Evolutionary conservation across 2,329 filamentous ascomycete genomes (phyloP).

Genomic region (Emergomyces orientalis): DNA sequence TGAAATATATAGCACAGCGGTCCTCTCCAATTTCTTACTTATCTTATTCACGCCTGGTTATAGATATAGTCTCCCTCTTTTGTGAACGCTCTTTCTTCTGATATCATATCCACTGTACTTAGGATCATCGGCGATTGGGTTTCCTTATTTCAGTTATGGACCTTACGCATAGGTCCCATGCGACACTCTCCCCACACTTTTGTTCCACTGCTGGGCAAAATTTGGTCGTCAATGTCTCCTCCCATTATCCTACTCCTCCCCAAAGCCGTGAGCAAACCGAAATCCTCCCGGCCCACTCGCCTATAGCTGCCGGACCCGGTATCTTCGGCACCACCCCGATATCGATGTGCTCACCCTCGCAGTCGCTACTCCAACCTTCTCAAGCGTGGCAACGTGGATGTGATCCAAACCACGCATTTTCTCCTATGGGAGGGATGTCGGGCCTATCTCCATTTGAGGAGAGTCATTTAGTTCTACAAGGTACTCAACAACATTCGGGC

Average conservation of each 20-base stretch:
- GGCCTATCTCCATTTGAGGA: slow-evolving; percentile 18
- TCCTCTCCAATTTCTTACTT: not conserved
- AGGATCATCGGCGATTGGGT: slow-evolving; percentile 17
- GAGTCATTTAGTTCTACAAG: not conserved
- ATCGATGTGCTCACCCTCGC: slow-evolving; percentile 15
- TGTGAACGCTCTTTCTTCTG: not conserved
- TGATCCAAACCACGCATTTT: slow-evolving; percentile 13
- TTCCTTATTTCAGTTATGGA: slow-evolving; percentile 18
- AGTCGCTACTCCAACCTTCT: slow-evolving; percentile 18
- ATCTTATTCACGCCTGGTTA: not conserved
- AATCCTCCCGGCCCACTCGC: slow-evolving; percentile 13
- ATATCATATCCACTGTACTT: slow-evolving; percentile 12
- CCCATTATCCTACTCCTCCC: slow-evolving; percentile 21
- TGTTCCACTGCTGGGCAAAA: slow-evolving; percentile 10
- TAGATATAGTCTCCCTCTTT: slow-evolving; percentile 7
- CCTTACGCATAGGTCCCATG: slow-evolving; percentile 19
- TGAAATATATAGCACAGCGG: slow-evolving; percentile 1
- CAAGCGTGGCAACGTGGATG: slow-evolving; percentile 20
- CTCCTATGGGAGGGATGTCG: slow-evolving; percentile 18
- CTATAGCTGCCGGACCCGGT: slow-evolving; percentile 25
- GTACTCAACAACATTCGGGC: slow-evolving; percentile 2
- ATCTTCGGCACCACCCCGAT: slow-evolving; percentile 24
- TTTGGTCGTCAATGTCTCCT: slow-evolving; percentile 12
- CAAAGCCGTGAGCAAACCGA: slow-evolving; percentile 13
- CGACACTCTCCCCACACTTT: slow-evolving; percentile 15